Evolutionary conservation across 805 yeast genomes (phyloP).

Genomic region (Saturnispora ahearnii): DNA sequence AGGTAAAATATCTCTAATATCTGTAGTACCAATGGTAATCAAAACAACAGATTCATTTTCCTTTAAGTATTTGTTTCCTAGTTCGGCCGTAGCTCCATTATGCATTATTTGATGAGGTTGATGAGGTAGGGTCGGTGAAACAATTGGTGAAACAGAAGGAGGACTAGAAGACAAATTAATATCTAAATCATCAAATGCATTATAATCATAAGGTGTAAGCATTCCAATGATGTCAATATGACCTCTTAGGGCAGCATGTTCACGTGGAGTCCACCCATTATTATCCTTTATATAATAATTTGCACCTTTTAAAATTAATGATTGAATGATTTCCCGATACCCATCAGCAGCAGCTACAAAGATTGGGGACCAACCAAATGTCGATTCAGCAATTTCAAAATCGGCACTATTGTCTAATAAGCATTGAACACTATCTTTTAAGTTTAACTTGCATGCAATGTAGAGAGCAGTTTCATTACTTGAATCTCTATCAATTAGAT

Average conservation of each 20-base stretch:
- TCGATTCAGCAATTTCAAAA: conserved; percentile 63
- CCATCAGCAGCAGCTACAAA: conserved; percentile 90
- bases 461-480: conserved; percentile 76
- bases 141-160: conserved; percentile 25
- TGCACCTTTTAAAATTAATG: conserved; percentile 48
- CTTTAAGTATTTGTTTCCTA: conserved; percentile 72
- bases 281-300: conserved; percentile 53
- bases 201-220: conserved; percentile 42
- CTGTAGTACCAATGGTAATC: conserved; percentile 81
- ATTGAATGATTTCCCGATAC: conserved; percentile 42
- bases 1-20: conserved; percentile 46
- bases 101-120: neutral
- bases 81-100: conserved; percentile 32
- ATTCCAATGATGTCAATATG: conserved; percentile 61
- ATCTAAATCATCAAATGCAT: conserved; percentile 24
- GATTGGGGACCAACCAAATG: conserved; percentile 92
- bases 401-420: conserved; percentile 55
- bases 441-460: conserved; percentile 62
- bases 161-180: conserved; percentile 11
- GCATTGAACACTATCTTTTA: conserved; percentile 41
- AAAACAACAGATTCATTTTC: conserved; percentile 61
- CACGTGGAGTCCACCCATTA: conserved; percentile 97
- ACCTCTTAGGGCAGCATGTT: conserved; percentile 88
- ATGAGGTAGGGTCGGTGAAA: conserved; percentile 24
- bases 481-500: conserved; percentile 46